Conservation (phyloP, 2,329 filamentous ascomycete genomes). For the Trichoderma sp. region DNA sequence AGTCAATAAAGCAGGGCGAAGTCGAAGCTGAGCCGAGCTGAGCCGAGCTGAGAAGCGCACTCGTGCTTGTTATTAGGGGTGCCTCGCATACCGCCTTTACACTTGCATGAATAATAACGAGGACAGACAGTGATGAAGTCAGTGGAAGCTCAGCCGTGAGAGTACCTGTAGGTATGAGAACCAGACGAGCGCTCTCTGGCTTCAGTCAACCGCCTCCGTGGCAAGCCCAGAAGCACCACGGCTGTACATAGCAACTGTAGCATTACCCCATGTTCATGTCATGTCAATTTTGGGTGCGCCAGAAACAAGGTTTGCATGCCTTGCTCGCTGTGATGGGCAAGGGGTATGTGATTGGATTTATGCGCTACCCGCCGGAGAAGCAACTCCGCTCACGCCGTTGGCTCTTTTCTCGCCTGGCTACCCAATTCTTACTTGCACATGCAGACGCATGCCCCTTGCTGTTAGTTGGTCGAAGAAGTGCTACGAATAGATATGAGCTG, state of each 20-base stretch:
- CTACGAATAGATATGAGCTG: neutral
- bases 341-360: constrained; percentile 10
- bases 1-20: neutral
- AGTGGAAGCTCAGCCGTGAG: neutral
- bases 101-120: neutral
- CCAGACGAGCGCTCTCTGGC: neutral
- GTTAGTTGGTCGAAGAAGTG: neutral
- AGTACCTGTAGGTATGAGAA: neutral
- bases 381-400: neutral
- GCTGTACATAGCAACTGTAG: neutral
- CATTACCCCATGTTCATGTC: neutral
- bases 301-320: neutral
- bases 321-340: neutral
- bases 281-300: neutral
- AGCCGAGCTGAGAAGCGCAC: neutral
- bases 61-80: neutral
- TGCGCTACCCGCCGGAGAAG: neutral
- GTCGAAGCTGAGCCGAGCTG: neutral
- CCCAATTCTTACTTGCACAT: neutral
- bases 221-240: neutral
- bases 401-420: neutral
- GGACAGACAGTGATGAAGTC: neutral
- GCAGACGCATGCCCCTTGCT: neutral
- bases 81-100: neutral
- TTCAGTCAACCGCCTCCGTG: neutral